A percentile compares a stretch with the other conserved stretches of the same genome.
phyloP scores from a whole-genome alignment of 2,329 filamentous ascomycete genomes.

The Fusarium humuli region DNA sequence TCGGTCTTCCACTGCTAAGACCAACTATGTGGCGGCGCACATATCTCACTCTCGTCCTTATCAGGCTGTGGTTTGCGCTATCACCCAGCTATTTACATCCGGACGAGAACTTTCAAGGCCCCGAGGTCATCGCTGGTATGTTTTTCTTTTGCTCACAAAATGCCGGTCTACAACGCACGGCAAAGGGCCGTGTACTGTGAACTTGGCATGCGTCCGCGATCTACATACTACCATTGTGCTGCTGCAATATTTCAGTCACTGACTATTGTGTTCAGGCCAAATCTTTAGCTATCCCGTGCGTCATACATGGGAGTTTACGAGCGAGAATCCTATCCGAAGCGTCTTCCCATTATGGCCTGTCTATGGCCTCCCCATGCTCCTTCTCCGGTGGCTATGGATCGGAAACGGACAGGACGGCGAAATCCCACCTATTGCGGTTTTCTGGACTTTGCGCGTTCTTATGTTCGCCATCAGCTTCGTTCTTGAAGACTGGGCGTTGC shows the following conservation, averaged over 20 bases:
- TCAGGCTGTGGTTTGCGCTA: constrained; percentile 93
- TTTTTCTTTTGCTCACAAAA: constrained; percentile 1
- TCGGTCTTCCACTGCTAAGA: constrained; percentile 36
- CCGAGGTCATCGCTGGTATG: constrained; percentile 95
- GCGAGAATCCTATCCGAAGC: constrained; percentile 88
- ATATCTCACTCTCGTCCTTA: constrained; percentile 84
- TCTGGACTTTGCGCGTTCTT: constrained; percentile 86
- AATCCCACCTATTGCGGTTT: constrained; percentile 85
- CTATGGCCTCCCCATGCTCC: constrained; percentile 92
- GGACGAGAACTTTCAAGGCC: constrained; percentile 98
- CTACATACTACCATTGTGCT: background rate
- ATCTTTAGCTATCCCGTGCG: constrained; percentile 93
- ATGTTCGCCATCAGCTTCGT: constrained; percentile 98
- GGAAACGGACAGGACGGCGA: constrained; percentile 81
- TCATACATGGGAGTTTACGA: constrained; percentile 96
- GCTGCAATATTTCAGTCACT: constrained; percentile 16
- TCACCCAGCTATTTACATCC: constrained; percentile 97
- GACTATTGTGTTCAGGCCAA: constrained; percentile 69
- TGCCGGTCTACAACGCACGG: background rate
- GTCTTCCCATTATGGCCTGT: constrained; percentile 96
- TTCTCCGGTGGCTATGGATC: constrained; percentile 92
- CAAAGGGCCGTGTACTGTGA: background rate
- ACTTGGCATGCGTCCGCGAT: background rate
- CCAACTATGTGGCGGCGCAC: constrained; percentile 87
- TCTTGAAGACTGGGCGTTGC: constrained; percentile 95